These are phyloP conservation scores for Aristolochia contorta DNA, from an alignment of 164 flowering plant species.

Conservation along the genomic window DNA sequence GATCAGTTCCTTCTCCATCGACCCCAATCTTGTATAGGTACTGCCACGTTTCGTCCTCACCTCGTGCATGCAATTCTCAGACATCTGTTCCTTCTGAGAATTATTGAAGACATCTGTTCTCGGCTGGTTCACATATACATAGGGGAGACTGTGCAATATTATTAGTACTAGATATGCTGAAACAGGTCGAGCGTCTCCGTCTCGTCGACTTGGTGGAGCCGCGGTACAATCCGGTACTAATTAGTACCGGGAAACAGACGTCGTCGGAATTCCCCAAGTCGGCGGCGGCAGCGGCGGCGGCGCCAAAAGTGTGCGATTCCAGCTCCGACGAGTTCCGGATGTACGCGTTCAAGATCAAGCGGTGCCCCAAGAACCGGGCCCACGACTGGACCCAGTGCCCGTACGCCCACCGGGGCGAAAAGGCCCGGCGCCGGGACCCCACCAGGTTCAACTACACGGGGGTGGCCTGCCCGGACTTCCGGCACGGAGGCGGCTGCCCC, in stretches of 20 bases:
- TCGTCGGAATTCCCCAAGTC: neutral
- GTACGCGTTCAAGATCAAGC: conserved; percentile 38
- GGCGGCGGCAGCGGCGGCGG: neutral
- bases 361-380: conserved; percentile 23
- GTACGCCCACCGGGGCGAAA: conserved; percentile 46
- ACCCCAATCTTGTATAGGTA: neutral
- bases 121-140: no score
- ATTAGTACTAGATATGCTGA: conserved; percentile 3
- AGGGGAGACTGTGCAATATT: no score
- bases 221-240: no score
- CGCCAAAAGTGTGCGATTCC: conserved; percentile 8
- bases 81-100: no score
- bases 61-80: neutral
- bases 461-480: conserved; percentile 32
- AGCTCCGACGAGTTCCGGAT: conserved; percentile 46
- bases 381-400: conserved; percentile 59
- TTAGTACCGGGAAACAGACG: neutral
- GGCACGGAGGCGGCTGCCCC: conserved; percentile 25
- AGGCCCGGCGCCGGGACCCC: conserved; percentile 45
- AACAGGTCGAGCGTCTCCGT: neutral
- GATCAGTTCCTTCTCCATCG: neutral
- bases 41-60: neutral
- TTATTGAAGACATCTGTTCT: neutral
- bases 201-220: neutral
- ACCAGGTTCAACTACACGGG: conserved; percentile 19